Evolutionary conservation across 306 rosid species (phyloP), one percentile per base, ranked within the genome.

Genomic region (Cotoneaster glaucophyllus): DNA sequence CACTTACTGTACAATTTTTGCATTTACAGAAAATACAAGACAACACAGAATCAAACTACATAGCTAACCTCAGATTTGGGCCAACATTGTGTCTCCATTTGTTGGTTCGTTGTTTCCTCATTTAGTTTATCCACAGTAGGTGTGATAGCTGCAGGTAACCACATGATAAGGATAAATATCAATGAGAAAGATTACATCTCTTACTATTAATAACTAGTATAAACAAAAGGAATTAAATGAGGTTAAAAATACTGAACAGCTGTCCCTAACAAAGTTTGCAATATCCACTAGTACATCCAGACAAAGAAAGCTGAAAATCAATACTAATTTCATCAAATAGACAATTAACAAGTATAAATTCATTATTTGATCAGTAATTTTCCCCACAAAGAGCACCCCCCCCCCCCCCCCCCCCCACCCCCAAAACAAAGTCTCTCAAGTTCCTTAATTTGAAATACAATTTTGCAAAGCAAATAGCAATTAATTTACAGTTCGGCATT

Each of bases 11-110:
- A 31, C 5, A 54, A 71, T 15, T 32, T 56, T 12, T 34, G 75
- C 34, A 32, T 19, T 50, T 21, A n/a, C 31, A 54, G 64, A 72
- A 4, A 45, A 39, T 56, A 37, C 66, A 14, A 57, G 24, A 26
- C 52, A 54, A 15, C 44, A 56, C 37, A 61, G 32, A 26, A 41
- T 32, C 29, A 28, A 62, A 26, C 17, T 44, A 12, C 12, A 28
- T 74, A 80, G 84, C 86, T 80, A 81, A 92, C 98, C 97, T 91
- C 92, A 18, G 89, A 86, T 31, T 73, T 50, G 67, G 91, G 78
- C 86, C 79, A 73, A 75, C 77, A 67, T 29, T 82, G 79, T 71
- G 86, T 56, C 80, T 86, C 91, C 77, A 32, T 80, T 53, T 65
- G 80, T 74, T 87, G 77, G 41, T 92, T 87, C 69, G 85, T 77